Evolutionary conservation across 805 yeast genomes (phyloP).

Genomic region (Maudiozyma saulgeensis): DNA sequence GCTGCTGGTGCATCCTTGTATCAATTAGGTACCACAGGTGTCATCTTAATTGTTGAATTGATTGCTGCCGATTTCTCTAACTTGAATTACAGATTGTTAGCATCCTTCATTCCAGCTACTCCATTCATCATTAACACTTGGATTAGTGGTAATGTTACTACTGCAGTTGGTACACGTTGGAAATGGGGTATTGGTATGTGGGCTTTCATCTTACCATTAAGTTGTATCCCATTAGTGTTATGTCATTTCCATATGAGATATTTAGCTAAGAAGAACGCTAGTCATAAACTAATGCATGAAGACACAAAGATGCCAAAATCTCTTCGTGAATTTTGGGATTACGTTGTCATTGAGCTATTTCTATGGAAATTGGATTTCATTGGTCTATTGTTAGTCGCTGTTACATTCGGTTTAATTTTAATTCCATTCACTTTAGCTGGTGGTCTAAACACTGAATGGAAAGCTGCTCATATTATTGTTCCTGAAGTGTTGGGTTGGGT

Average conservation of each 20-base stretch:
- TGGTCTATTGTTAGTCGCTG: slow-evolving; percentile 47
- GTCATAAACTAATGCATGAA: slow-evolving; percentile 30
- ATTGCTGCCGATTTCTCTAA: slow-evolving; percentile 53
- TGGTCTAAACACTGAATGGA: slow-evolving; percentile 44
- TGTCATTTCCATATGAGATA: slow-evolving; percentile 41
- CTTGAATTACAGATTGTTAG: slow-evolving; percentile 54
- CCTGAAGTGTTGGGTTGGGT: slow-evolving; percentile 51
- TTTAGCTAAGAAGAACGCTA: slow-evolving; percentile 27
- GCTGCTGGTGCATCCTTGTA: slow-evolving; percentile 48
- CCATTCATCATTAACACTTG: slow-evolving; percentile 67
- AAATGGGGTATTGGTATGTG: slow-evolving; percentile 52
- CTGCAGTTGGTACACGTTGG: slow-evolving; percentile 33
- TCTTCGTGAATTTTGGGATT: slow-evolving; percentile 55
- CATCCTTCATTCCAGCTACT: slow-evolving; percentile 51
- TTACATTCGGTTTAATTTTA: slow-evolving; percentile 51
- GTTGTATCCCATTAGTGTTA: slow-evolving; percentile 39
- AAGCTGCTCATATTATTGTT: slow-evolving; percentile 46
- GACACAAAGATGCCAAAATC: slow-evolving; percentile 31
- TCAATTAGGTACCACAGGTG: slow-evolving; percentile 47
- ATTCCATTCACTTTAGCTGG: slow-evolving; percentile 66
- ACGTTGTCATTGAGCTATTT: slow-evolving; percentile 37
- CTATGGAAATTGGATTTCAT: slow-evolving; percentile 56
- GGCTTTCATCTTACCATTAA: slow-evolving; percentile 48
- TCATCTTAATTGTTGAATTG: slow-evolving; percentile 44
- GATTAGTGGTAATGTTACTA: slow-evolving; percentile 48